These are phyloP conservation scores for Lentinula detonsa DNA, from an alignment of 768 basidiomycete species.

Conservation along the genomic window DNA sequence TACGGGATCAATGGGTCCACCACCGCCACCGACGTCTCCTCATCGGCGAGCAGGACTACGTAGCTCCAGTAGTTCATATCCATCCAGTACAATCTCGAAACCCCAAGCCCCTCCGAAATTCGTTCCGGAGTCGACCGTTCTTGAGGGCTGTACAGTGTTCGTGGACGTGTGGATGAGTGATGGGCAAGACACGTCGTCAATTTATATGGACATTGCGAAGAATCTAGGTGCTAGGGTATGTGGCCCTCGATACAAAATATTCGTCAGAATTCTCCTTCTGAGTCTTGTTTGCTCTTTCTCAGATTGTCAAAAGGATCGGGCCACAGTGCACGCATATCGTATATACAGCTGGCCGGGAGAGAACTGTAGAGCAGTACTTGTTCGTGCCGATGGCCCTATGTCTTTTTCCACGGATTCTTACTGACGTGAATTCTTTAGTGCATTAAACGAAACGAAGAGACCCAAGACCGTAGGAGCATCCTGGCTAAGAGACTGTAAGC, in stretches of 20 bases:
- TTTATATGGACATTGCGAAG: constrained; percentile 82
- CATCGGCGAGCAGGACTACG: constrained; percentile 25
- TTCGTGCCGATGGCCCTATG: constrained; percentile 21
- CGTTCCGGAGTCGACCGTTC: constrained; percentile 31
- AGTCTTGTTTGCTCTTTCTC: not conserved
- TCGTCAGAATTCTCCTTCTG: not conserved
- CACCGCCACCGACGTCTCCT: constrained; percentile 40
- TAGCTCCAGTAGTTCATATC: constrained; percentile 34
- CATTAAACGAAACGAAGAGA: constrained; percentile 56
- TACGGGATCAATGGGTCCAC: constrained; percentile 39
- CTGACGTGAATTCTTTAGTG: constrained; percentile 24
- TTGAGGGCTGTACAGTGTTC: constrained; percentile 74
- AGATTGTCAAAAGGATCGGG: constrained; percentile 63
- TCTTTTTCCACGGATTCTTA: not conserved
- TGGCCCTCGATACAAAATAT: not conserved
- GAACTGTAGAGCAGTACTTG: constrained; percentile 71
- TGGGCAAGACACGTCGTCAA: constrained; percentile 71
- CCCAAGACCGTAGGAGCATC: constrained; percentile 78
- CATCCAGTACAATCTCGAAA: constrained; percentile 17
- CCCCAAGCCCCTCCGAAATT: constrained; percentile 14
- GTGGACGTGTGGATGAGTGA: constrained; percentile 86
- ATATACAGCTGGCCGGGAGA: constrained; percentile 75
- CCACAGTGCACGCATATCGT: constrained; percentile 80
- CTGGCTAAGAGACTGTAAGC: constrained; percentile 89
- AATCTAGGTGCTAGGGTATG: constrained; percentile 76